A percentile compares a stretch with the other conserved stretches of the same genome.
Conservation (phyloP, 805 yeast species). For the Saturnispora saitoi region DNA sequence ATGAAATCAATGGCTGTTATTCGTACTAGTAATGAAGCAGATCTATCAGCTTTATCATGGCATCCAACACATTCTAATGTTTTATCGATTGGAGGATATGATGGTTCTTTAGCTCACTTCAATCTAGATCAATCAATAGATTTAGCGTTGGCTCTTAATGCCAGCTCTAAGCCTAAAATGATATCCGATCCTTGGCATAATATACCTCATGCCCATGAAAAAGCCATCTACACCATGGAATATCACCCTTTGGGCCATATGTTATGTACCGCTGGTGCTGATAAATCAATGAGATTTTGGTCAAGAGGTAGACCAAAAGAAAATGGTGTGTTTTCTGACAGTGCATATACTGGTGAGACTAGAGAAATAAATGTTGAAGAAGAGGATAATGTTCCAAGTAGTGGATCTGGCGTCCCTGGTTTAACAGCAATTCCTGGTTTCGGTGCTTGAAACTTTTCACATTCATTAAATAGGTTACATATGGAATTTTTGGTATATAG, state of each 20-base stretch:
- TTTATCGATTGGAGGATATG: slow-evolving; percentile 79
- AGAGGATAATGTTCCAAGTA: neutral
- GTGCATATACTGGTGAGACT: slow-evolving; percentile 52
- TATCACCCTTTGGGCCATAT: slow-evolving; percentile 94
- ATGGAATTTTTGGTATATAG: neutral
- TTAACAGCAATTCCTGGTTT: neutral
- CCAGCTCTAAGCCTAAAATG: neutral
- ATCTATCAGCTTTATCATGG: slow-evolving; percentile 82
- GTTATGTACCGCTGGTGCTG: slow-evolving; percentile 87
- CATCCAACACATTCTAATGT: slow-evolving; percentile 79
- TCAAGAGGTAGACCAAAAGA: slow-evolving; percentile 87
- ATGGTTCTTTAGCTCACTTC: slow-evolving; percentile 80
- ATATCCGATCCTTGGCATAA: slow-evolving; percentile 30
- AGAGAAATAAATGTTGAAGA: slow-evolving; percentile 21
- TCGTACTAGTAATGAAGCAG: slow-evolving; percentile 67
- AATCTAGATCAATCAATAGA: slow-evolving; percentile 46
- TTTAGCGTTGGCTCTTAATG: neutral
- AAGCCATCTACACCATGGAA: slow-evolving; percentile 80
- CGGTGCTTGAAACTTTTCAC: neutral
- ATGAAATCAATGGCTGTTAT: slow-evolving; percentile 70
- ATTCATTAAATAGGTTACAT: neutral
- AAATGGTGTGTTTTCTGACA: slow-evolving; percentile 71
- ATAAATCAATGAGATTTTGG: slow-evolving; percentile 91
- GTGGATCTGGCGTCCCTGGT: neutral
- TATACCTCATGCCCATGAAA: slow-evolving; percentile 91